These are phyloP conservation scores for Cryphonectria radicalis DNA, from an alignment of 2,329 filamentous ascomycete genomes.

Conservation along the genomic window DNA sequence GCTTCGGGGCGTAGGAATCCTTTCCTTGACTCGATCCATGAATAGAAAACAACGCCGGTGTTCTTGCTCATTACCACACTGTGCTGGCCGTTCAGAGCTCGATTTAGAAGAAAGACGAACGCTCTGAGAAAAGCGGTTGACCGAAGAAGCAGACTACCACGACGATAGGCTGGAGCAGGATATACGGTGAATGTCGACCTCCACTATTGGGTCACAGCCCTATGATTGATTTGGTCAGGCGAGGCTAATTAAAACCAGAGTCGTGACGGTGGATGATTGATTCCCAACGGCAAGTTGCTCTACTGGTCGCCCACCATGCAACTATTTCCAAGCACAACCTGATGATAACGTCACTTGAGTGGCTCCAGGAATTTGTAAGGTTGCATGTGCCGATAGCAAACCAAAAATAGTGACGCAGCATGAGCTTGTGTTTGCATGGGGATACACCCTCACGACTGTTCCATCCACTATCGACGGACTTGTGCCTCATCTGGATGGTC, in stretches of 20 bases:
- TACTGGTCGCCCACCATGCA: neutral
- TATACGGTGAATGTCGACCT: neutral
- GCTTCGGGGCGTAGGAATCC: constrained; percentile 31
- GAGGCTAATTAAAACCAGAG: neutral
- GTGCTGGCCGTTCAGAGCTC: neutral
- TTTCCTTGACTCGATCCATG: constrained; percentile 6
- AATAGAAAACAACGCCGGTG: neutral
- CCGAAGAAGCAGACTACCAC: neutral
- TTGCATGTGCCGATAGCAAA: too few species aligned
- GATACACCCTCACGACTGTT: neutral
- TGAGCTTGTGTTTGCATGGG: neutral
- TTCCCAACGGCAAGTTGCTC: neutral
- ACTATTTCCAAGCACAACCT: neutral
- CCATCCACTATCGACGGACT: neutral
- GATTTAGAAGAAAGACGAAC: neutral
- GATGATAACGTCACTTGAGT: neutral
- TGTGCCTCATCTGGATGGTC: constrained; percentile 1
- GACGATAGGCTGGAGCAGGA: neutral
- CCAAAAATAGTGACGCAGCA: constrained; percentile 1
- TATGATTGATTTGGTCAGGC: neutral
- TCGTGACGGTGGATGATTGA: neutral
- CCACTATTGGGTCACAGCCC: constrained; percentile 1
- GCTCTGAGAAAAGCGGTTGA: too few species aligned
- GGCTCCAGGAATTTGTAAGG: neutral
- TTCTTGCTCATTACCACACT: neutral